Evolutionary conservation across 1,284 basidiomycete genomes (phyloP).

Genomic region (Stereum hirsutum): DNA sequence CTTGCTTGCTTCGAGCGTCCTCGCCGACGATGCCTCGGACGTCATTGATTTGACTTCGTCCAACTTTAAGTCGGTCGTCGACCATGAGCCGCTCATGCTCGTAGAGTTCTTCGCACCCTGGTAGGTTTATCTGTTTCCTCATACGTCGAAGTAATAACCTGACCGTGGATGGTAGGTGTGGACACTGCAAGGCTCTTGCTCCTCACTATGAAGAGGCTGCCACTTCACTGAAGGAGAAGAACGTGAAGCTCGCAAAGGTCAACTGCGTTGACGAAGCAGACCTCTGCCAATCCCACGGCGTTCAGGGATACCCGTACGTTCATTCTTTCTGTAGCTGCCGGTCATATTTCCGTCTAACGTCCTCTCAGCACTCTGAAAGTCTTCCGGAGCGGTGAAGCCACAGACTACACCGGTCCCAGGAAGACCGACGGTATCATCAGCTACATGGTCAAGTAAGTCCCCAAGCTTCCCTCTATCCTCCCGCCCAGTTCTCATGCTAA

Average conservation of each 20-base stretch:
- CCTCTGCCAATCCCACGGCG: conserved; percentile 76
- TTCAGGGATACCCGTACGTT: conserved; percentile 88
- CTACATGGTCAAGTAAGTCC: conserved; percentile 92
- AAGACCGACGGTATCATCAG: conserved; percentile 95
- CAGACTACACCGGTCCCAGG: conserved; percentile 82
- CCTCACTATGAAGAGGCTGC: conserved; percentile 97
- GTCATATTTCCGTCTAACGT: background rate
- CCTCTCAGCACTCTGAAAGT: conserved; percentile 71
- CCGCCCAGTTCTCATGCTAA: background rate
- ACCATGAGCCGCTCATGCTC: conserved; percentile 71
- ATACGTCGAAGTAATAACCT: too few species aligned
- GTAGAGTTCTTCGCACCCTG: conserved; percentile 97
- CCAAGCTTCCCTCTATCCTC: background rate
- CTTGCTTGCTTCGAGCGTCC: conserved; percentile 43
- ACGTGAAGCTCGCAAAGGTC: conserved; percentile 92
- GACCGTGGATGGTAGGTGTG: conserved; percentile 45
- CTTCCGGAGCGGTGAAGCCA: conserved; percentile 77
- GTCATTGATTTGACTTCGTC: conserved; percentile 68
- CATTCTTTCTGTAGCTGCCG: background rate
- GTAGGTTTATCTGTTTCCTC: conserved; percentile 36
- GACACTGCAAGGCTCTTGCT: conserved; percentile 88
- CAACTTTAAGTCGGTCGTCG: conserved; percentile 67
- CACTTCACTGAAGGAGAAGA: conserved; percentile 81
- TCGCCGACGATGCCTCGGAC: conserved; percentile 63
- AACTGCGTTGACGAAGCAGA: conserved; percentile 90